A percentile compares a stretch with the other conserved stretches of the same genome.
Conservation (phyloP, 2,329 filamentous ascomycete genomes). For the Mycocentrospora acerina region DNA sequence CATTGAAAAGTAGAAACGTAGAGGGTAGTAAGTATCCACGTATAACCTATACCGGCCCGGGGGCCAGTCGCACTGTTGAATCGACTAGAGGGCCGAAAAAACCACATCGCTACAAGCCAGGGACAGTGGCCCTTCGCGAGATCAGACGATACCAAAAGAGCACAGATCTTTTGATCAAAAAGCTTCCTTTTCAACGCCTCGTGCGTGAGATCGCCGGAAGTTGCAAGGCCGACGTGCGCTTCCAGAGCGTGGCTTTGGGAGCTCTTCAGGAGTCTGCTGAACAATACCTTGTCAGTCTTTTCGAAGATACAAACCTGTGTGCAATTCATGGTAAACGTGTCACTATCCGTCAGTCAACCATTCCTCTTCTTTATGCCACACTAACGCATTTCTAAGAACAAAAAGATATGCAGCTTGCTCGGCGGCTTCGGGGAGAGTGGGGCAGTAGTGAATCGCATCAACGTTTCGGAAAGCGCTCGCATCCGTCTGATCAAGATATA, state of each 20-base stretch:
- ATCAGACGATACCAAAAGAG: constrained; percentile 98
- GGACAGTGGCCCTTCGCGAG: constrained; percentile 95
- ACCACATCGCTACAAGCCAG: constrained; percentile 55
- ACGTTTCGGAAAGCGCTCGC: too few species aligned
- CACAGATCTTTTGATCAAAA: constrained; percentile 93
- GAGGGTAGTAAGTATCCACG: too few species aligned
- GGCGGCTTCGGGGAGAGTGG: constrained; percentile 81
- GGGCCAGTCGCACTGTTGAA: too few species aligned
- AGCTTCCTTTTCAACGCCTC: constrained; percentile 96
- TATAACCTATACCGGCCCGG: too few species aligned
- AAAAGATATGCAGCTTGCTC: constrained; percentile 96
- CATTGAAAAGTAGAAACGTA: too few species aligned
- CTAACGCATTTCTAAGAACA: too few species aligned
- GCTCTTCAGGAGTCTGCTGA: constrained; percentile 98
- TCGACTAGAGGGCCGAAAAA: too few species aligned
- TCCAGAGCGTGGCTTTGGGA: constrained; percentile 97
- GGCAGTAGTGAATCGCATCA: too few species aligned
- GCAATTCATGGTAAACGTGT: constrained; percentile 99
- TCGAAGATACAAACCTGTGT: constrained; percentile 97
- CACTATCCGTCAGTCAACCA: constrained; percentile 94
- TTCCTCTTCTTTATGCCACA: too few species aligned
- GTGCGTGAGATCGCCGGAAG: too few species aligned
- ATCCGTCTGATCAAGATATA: too few species aligned
- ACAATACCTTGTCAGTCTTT: constrained; percentile 96
- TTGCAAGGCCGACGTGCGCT: too few species aligned